Evolutionary conservation across 225 moss, liverwort and hornwort genomes (phyloP), one percentile per base, ranked within the genome.

Genomic region (Climacium dendroides): DNA sequence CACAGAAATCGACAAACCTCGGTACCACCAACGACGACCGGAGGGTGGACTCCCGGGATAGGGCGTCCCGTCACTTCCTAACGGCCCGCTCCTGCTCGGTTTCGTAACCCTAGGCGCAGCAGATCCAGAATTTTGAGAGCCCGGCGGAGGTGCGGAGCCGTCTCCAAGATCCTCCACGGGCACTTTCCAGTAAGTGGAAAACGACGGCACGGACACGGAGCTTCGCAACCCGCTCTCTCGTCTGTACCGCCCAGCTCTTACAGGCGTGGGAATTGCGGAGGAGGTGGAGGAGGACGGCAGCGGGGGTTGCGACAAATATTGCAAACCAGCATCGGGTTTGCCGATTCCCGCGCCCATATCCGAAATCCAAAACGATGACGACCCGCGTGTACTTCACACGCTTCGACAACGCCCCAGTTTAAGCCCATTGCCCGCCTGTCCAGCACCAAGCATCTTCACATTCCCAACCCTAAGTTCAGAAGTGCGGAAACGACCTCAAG

Each of bases 361-460:
- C 83, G 37, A 78, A 80, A 71, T 30, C 37, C 50, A 25, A 87
- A 69, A 66, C 57, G 25, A 20, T 26, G 15, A 30, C 34, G 14
- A 16, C 88, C 70, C 83, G 90, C 90, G 92, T 90, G 92, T 30
- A 7, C 79, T 71, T 61, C 90, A 91, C 94, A 86, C 91, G 90
- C 89, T 90, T 83, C 90, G 13, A 77, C 50, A 53, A 83, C 55
- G 10, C 47, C 85, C 92, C 85, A 90, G 89, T 54, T 76, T 39
- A 92, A 85, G 80, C 94, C 94, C 94, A 94, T 94, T 87, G 92
- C 94, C 92, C 84, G 89, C 77, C 69, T 67, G 85, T 47, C 86
- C 79, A 79, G 57, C n/a, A 78, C 54, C 61, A 70, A 52, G 69
- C 88, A 66, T 87, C 61, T 67, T 89, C 91, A 88, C 93, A 89